phyloP scores from a whole-genome alignment of 371 early-diverging fungal genomes.

The Lichtheimia corymbifera region DNA sequence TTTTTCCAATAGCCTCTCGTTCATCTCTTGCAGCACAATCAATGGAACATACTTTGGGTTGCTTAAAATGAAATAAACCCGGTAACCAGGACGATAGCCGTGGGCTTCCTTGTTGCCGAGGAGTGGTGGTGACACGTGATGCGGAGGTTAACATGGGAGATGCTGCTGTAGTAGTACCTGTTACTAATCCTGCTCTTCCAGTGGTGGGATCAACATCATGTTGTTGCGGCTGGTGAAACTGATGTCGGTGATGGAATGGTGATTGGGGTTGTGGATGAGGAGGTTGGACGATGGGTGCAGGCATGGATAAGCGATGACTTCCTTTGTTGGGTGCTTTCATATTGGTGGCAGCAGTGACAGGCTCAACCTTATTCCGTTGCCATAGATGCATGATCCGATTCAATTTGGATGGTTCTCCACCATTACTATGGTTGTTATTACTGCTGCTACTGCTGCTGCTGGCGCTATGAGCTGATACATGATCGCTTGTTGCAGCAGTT shows the following conservation, averaged over 20 bases:
- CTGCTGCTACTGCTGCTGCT: not conserved
- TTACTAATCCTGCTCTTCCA: not conserved
- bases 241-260: no score
- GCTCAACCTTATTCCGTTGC: constrained; percentile 20
- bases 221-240: not conserved
- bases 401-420: constrained; percentile 8
- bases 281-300: constrained; percentile 8
- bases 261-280: no score
- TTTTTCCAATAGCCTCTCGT: constrained; percentile 45
- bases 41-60: constrained; percentile 37
- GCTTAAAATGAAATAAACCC: constrained; percentile 25
- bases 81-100: constrained; percentile 26
- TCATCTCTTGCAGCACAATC: constrained; percentile 48
- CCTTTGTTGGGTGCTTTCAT: constrained; percentile 12
- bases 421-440: not conserved
- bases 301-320: constrained; percentile 17
- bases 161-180: not conserved
- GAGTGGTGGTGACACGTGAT: not conserved
- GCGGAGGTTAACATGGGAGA: not conserved
- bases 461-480: not conserved
- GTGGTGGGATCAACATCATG: not conserved
- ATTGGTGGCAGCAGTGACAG: not conserved
- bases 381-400: constrained; percentile 20
- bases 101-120: constrained; percentile 7
- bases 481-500: constrained; percentile 1